Evolutionary conservation across 345 rosid species (phyloP).

Genomic region (Eucalyptus albens): DNA sequence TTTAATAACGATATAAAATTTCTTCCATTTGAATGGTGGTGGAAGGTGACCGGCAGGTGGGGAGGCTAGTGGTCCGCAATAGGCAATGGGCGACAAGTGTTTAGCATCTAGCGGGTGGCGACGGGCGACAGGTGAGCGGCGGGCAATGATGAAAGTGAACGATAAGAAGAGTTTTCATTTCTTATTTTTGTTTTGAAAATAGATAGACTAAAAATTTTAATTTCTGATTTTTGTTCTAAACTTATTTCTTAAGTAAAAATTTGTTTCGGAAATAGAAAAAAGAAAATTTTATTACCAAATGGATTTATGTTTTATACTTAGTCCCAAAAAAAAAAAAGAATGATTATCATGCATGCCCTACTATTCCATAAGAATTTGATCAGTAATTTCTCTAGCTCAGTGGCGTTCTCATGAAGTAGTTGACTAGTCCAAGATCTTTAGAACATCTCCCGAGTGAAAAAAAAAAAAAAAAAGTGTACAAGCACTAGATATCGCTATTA

Average conservation of each 20-base stretch:
- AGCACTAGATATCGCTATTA: background rate
- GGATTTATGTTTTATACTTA: too few species aligned
- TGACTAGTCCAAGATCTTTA: background rate
- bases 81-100: too few species aligned
- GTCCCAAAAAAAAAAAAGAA: accelerated
- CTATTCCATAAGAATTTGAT: too few species aligned
- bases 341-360: accelerated
- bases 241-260: too few species aligned
- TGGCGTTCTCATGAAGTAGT: background rate
- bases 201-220: too few species aligned
- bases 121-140: accelerated
- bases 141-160: accelerated
- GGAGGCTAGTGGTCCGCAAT: too few species aligned
- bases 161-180: accelerated
- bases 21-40: accelerated
- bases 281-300: too few species aligned
- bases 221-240: accelerated
- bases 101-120: accelerated
- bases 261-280: too few species aligned
- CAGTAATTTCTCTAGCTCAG: background rate
- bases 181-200: too few species aligned
- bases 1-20: too few species aligned
- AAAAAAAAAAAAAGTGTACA: too few species aligned
- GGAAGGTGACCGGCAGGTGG: accelerated
- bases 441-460: background rate